Conservation (phyloP, 129 eudicot species). For the Helianthus tuberosus region DNA sequence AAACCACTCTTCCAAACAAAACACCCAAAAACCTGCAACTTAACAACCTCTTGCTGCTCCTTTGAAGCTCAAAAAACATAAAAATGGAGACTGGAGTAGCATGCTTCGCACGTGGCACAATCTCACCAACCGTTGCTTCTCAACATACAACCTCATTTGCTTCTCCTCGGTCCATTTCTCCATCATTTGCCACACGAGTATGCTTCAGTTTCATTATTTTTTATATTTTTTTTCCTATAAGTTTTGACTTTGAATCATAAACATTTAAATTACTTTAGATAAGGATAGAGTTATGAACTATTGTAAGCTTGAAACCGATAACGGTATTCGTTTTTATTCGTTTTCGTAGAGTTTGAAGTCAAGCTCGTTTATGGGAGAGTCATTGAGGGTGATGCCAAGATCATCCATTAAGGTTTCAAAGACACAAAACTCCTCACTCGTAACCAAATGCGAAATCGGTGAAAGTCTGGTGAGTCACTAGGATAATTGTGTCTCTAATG, state of each 20-base stretch:
- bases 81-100: conserved; percentile 87
- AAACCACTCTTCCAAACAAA: conserved; percentile 34
- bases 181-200: conserved; percentile 70
- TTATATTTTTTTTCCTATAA: no score
- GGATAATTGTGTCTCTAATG: not conserved
- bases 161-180: conserved; percentile 55
- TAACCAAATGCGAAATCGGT: conserved; percentile 80
- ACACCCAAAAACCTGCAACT: conserved; percentile 14
- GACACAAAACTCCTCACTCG: conserved; percentile 54
- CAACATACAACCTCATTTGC: conserved; percentile 71
- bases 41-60: not conserved
- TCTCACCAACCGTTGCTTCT: conserved; percentile 71
- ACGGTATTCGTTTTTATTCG: no score
- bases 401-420: conserved; percentile 63
- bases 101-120: conserved; percentile 69
- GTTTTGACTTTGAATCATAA: no score
- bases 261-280: no score
- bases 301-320: no score
- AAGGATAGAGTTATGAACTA: no score
- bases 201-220: conserved; percentile 8
- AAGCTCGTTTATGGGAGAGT: conserved; percentile 81
- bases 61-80: conserved; percentile 22
- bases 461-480: conserved; percentile 79
- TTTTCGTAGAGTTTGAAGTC: conserved; percentile 68
- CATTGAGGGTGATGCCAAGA: conserved; percentile 58